These are phyloP conservation scores for Trichosanthes truncata DNA, from an alignment of 306 rosid genomes.

Conservation along the genomic window DNA sequence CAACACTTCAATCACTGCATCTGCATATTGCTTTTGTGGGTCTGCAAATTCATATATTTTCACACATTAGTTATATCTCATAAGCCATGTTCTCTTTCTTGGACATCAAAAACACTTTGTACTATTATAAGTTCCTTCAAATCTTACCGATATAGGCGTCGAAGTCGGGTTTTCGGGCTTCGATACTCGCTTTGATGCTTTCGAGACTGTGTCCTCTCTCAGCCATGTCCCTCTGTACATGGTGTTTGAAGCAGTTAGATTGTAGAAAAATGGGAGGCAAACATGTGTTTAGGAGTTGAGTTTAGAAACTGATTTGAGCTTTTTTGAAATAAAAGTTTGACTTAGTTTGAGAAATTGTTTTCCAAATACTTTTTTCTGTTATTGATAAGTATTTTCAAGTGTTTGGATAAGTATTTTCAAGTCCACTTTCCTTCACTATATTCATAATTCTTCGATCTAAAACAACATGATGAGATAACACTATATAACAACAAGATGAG, in stretches of 20 bases:
- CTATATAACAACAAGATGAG: neutral
- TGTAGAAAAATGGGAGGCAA: neutral
- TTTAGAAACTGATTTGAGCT: neutral
- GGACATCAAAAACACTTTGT: neutral
- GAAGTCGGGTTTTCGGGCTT: slow-evolving; percentile 94
- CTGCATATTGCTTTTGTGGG: slow-evolving; percentile 95
- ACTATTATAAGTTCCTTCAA: neutral
- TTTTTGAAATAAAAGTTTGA: neutral
- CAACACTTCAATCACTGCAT: slow-evolving; percentile 95
- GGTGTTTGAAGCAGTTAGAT: slow-evolving; percentile 10
- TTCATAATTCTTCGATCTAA: too few species aligned
- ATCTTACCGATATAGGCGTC: slow-evolving; percentile 82
- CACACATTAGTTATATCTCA: neutral
- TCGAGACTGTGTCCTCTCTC: slow-evolving; percentile 99
- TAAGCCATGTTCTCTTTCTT: neutral
- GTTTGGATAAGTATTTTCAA: neutral
- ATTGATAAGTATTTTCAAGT: neutral
- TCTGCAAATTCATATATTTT: slow-evolving; percentile 28
- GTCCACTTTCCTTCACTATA: too few species aligned
- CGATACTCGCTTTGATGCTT: slow-evolving; percentile 98
- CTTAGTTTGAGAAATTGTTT: neutral
- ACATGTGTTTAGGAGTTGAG: neutral
- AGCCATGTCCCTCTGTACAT: slow-evolving; percentile 91
- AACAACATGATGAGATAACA: neutral
- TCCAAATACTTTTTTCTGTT: neutral